Conservation (phyloP, 1,284 basidiomycete species). For the Irpex lacteus region DNA sequence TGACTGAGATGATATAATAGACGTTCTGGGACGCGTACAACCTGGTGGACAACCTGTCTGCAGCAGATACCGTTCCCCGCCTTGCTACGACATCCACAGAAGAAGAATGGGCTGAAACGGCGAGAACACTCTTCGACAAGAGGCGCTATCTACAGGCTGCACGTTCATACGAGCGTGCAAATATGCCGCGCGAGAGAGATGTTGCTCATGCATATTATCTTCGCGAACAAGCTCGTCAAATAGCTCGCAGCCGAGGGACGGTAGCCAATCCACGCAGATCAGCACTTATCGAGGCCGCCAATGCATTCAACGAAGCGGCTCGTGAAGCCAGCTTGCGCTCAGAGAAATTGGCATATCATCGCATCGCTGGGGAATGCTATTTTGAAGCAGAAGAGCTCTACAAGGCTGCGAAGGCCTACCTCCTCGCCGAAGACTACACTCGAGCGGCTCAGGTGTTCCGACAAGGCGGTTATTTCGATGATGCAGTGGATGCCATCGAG, state of each 20-base stretch:
- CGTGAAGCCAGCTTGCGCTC: slow-evolving; percentile 29
- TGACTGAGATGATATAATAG: slow-evolving; percentile 28
- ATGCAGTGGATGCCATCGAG: slow-evolving; percentile 48
- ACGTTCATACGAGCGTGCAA: slow-evolving; percentile 59
- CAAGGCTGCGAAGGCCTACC: slow-evolving; percentile 46
- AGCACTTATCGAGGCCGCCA: slow-evolving; percentile 35
- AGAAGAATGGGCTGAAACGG: slow-evolving; percentile 56
- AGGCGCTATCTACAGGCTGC: slow-evolving; percentile 57
- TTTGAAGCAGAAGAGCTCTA: slow-evolving; percentile 37
- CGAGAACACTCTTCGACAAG: slow-evolving; percentile 49
- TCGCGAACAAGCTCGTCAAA: slow-evolving; percentile 36
- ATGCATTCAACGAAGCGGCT: slow-evolving; percentile 45
- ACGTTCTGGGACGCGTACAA: slow-evolving; percentile 43
- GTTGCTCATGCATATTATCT: slow-evolving; percentile 46
- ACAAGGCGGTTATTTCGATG: slow-evolving; percentile 48
- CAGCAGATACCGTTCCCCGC: slow-evolving; percentile 42
- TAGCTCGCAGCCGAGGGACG: not conserved
- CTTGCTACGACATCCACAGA: slow-evolving; percentile 46
- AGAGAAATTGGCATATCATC: slow-evolving; percentile 36
- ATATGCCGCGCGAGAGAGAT: slow-evolving; percentile 37
- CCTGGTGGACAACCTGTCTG: slow-evolving; percentile 42
- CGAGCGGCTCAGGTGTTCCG: slow-evolving; percentile 45
- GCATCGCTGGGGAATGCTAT: slow-evolving; percentile 53
- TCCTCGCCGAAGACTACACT: slow-evolving; percentile 41
- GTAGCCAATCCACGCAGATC: not conserved